These are phyloP conservation scores for Hsuehochloa calcarea DNA, from an alignment of 176 grass and related monocot genomes.

Conservation along the genomic window DNA sequence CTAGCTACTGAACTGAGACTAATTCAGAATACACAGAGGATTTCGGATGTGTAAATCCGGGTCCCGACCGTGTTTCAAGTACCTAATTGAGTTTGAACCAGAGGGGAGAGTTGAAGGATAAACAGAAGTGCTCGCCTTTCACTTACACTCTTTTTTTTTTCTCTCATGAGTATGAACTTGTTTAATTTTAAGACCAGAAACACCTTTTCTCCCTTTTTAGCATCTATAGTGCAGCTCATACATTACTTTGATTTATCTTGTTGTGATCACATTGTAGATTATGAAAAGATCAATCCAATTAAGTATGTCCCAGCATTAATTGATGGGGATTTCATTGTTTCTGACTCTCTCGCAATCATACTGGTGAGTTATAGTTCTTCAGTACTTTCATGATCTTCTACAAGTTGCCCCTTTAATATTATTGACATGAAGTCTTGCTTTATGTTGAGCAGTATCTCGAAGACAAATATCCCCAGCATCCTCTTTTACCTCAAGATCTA, in stretches of 20 bases:
- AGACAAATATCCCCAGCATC: conserved; percentile 77
- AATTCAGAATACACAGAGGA: too few species aligned
- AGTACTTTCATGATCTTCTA: not conserved
- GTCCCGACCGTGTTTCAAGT: too few species aligned
- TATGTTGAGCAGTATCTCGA: conserved; percentile 72
- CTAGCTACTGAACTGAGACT: too few species aligned
- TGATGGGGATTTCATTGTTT: conserved; percentile 65
- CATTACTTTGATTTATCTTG: not conserved
- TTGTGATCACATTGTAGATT: conserved; percentile 52
- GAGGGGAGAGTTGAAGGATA: too few species aligned
- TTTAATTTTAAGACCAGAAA: not conserved
- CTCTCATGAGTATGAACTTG: not conserved
- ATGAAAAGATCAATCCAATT: conserved; percentile 84
- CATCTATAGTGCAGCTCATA: not conserved
- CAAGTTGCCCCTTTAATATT: not conserved
- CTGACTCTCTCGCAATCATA: conserved; percentile 83
- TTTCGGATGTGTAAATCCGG: too few species aligned
- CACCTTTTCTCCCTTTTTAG: not conserved
- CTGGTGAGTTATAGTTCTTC: conserved; percentile 40
- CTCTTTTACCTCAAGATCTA: conserved; percentile 63
- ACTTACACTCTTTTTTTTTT: not conserved
- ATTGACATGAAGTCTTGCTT: conserved; percentile 1
- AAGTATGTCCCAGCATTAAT: conserved; percentile 79
- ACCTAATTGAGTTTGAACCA: too few species aligned
- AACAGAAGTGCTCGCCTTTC: not conserved